Conservation (phyloP, 208 protist genomes). For the Naegleria lovaniensis region DNA sequence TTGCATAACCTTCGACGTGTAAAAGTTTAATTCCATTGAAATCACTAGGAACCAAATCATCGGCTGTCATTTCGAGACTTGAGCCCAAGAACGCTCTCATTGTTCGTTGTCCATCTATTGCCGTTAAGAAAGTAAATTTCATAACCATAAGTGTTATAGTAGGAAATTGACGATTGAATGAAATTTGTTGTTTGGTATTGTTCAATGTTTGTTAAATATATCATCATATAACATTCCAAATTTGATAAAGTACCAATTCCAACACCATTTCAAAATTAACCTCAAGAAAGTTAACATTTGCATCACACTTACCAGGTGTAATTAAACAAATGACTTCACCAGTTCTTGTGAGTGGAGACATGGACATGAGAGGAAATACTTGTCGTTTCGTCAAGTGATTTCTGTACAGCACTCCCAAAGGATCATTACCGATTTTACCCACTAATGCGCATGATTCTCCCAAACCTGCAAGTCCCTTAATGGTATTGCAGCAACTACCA, state of each 20-base stretch:
- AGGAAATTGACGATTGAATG: too few relatives aligned
- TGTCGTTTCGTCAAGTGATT: neutral
- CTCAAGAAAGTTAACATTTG: too few relatives aligned
- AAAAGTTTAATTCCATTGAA: neutral
- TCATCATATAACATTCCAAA: too few relatives aligned
- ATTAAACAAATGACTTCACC: slow-evolving; percentile 13
- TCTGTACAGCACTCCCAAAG: neutral
- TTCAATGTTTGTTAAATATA: too few relatives aligned
- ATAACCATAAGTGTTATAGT: too few relatives aligned
- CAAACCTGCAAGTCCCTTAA: neutral
- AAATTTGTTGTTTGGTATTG: too few relatives aligned
- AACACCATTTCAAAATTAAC: too few relatives aligned
- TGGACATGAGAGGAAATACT: neutral
- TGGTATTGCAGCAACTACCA: neutral
- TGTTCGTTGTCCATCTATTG: neutral
- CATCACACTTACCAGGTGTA: too few relatives aligned
- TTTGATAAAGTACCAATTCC: too few relatives aligned
- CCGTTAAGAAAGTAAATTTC: too few relatives aligned
- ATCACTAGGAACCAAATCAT: neutral
- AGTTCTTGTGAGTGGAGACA: neutral
- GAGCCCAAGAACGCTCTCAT: slow-evolving; percentile 2
- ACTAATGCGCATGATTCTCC: neutral
- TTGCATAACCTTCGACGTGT: neutral
- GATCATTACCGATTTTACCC: slow-evolving; percentile 1
- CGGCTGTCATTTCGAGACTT: neutral